phyloP scores from a whole-genome alignment of 768 basidiomycete genomes.

The Lentinula detonsa region DNA sequence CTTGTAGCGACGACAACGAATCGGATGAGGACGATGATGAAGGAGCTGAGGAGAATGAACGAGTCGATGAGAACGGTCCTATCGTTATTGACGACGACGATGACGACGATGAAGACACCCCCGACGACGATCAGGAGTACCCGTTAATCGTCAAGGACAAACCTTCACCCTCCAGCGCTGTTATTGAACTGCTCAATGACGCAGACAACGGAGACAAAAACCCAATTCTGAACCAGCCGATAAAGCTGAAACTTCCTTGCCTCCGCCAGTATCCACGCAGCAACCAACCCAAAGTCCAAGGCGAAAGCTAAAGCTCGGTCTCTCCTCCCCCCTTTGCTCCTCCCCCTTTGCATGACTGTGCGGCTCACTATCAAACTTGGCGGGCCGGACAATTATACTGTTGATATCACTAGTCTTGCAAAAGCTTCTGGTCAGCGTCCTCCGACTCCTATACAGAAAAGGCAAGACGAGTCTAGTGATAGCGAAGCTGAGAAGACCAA shows the following conservation, averaged over 20 bases:
- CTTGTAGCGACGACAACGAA: background rate
- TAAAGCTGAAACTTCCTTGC: background rate
- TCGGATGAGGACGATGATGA: constrained; percentile 2
- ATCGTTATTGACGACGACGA: constrained; percentile 1
- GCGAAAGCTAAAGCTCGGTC: constrained; percentile 34
- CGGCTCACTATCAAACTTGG: constrained; percentile 64
- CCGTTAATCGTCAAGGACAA: background rate
- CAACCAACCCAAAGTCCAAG: constrained; percentile 48
- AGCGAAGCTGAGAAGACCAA: constrained; percentile 39
- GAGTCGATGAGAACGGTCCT: background rate
- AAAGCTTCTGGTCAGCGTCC: constrained; percentile 62
- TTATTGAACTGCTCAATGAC: background rate
- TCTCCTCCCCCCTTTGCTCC: constrained; percentile 53
- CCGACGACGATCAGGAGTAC: background rate
- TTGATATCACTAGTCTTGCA: constrained; percentile 54
- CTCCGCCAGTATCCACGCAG: constrained; percentile 11
- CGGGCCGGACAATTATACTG: constrained; percentile 69
- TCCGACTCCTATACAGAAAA: constrained; percentile 32
- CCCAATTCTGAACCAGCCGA: background rate
- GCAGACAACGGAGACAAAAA: background rate
- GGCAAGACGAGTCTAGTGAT: constrained; percentile 47
- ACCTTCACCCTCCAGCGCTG: background rate
- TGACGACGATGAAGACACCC: background rate
- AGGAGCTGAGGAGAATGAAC: background rate
- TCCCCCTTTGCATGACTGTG: constrained; percentile 53